Evolutionary conservation across 208 protist genomes (phyloP).

Genomic region (Angomonas deanei): DNA sequence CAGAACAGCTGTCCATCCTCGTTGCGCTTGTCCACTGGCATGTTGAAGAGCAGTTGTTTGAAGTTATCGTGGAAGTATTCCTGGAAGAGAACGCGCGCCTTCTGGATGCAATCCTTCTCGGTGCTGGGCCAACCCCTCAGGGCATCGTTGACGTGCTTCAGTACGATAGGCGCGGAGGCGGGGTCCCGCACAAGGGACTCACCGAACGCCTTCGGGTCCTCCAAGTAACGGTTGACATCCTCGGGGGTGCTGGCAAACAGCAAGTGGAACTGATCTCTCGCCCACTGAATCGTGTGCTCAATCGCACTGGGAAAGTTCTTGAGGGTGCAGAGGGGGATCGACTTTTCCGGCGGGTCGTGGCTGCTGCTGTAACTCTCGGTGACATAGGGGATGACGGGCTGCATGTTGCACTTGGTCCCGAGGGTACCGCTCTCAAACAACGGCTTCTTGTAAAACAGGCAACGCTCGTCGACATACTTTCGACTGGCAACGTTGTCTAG

Average conservation of each 20-base stretch:
- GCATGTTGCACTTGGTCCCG: conserved; percentile 98
- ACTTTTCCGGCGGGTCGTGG: conserved; percentile 97
- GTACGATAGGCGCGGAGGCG: conserved; percentile 39
- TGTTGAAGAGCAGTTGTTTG: conserved; percentile 96
- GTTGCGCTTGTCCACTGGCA: conserved; percentile 95
- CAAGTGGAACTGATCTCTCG: conserved; percentile 87
- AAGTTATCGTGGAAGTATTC: conserved; percentile 96
- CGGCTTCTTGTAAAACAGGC: conserved; percentile 95
- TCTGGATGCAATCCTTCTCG: conserved; percentile 93
- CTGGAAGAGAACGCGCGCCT: conserved; percentile 94
- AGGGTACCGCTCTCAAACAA: conserved; percentile 99
- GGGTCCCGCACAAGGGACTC: conserved; percentile 66
- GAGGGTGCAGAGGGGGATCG: conserved; percentile 99
- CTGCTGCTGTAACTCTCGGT: conserved; percentile 98
- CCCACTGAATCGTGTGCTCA: conserved; percentile 98
- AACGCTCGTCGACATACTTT: conserved; percentile 95
- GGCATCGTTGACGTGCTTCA: conserved; percentile 70
- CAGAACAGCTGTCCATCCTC: conserved; percentile 90
- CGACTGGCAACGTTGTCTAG: conserved; percentile 98
- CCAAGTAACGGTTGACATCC: conserved; percentile 88
- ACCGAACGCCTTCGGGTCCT: conserved; percentile 54
- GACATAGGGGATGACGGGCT: conserved; percentile 95
- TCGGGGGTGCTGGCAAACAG: conserved; percentile 67
- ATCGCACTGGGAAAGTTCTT: conserved; percentile 99
- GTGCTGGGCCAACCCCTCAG: conserved; percentile 69